Evolutionary conservation across 2,329 filamentous ascomycete genomes (phyloP), one percentile per base, ranked within the genome.

Genomic region (Penicillium sumatraense): DNA sequence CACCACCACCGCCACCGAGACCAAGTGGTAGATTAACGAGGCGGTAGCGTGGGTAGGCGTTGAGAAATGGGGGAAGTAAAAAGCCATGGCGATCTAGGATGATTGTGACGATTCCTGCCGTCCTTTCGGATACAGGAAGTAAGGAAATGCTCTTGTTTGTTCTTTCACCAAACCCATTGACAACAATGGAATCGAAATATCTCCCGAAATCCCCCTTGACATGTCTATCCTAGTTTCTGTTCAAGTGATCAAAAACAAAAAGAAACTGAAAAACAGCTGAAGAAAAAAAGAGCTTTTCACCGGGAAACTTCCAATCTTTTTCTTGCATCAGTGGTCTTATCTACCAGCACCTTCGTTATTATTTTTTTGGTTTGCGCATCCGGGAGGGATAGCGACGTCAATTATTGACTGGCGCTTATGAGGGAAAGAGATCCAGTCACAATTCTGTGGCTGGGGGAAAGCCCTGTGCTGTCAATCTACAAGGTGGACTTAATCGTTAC

Each of bases 351-450:
- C n/a, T n/a, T 56, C 61, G 60, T 62, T 62, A 56, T 67, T 61
- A 65, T 62, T 65, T 66, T 61, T 56, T 60, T 63, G n/a, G 59
- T 63, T 62, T 64, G 63, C 61, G 59, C 66, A 69, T 67, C 66
- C 63, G 65, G 69, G 71, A 68, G 69, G 70, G 68, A 73, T 73
- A 66, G 68, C 65, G 62, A 72, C 68, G 73, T 74, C 71, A 73
- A 73, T 81, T 78, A 82, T 82, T 86, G 85, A 83, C 83, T 79
- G 82, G 88, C 87, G 89, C 92, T 97, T 83, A 97, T 89, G 93
- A 97, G 92, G 93, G 93, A 98, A 98, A 98, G 93, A 98, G 92
- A 96, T 89, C 91, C 73, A 73, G 72, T 69, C 70, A 78, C 75
- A 74, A 14, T 74, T 77, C 67, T 67, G 70, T 68, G 63, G 74